Conservation (phyloP, 108 stramenopile species). For the Bacterosira constricta region DNA sequence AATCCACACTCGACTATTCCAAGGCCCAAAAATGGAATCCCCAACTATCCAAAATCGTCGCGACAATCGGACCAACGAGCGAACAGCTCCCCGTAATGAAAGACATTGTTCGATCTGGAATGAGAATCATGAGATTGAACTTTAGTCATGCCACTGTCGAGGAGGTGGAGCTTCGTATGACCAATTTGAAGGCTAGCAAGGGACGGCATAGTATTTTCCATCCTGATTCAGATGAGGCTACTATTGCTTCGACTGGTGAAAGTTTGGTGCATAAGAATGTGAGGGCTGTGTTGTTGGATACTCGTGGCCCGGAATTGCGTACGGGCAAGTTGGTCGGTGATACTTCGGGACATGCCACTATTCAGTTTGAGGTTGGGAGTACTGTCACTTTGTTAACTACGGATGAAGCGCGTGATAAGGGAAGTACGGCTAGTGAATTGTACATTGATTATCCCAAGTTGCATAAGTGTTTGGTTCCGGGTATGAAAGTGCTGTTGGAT, state of each 20-base stretch:
- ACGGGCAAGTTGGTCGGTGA: conserved; percentile 84
- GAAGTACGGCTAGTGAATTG: conserved; percentile 69
- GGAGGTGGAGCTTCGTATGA: conserved; percentile 90
- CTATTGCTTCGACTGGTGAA: conserved; percentile 34
- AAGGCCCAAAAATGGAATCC: conserved; percentile 46
- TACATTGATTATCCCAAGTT: conserved; percentile 83
- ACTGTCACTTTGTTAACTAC: conserved; percentile 71
- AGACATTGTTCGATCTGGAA: conserved; percentile 76
- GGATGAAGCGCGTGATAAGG: conserved; percentile 51
- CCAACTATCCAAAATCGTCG: conserved; percentile 90
- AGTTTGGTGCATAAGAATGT: conserved; percentile 60
- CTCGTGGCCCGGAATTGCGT: conserved; percentile 95
- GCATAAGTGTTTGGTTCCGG: conserved; percentile 63
- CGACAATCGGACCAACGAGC: conserved; percentile 93
- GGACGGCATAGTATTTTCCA: conserved; percentile 31
- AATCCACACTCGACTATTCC: conserved; percentile 33
- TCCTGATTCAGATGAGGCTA: not conserved
- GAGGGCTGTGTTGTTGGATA: conserved; percentile 87
- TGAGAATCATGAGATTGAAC: conserved; percentile 94
- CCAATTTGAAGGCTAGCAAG: conserved; percentile 74
- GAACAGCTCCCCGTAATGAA: conserved; percentile 84
- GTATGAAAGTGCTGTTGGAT: conserved; percentile 93
- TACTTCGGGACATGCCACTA: conserved; percentile 74
- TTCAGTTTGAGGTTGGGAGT: conserved; percentile 59
- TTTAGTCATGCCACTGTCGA: conserved; percentile 96